A percentile compares a stretch with the other conserved stretches of the same genome.
These are phyloP conservation scores for Coemansia nantahalensis DNA, from an alignment of 192 early-diverging fungal genomes.

Conservation along the genomic window DNA sequence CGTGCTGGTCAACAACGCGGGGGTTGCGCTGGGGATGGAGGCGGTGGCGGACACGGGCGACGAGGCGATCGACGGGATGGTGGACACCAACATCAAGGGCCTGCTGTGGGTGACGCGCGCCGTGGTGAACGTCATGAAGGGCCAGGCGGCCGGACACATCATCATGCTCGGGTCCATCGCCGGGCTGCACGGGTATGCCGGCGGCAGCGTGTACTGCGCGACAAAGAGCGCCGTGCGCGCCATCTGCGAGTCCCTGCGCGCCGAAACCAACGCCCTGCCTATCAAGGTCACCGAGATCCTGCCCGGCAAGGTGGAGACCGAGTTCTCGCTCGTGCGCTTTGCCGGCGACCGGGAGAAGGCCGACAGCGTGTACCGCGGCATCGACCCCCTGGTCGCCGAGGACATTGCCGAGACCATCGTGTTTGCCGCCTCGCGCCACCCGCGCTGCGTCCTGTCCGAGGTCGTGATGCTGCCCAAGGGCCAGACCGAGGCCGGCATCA, in stretches of 20 bases:
- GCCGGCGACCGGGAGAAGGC: constrained; percentile 63
- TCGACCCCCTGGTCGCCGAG: constrained; percentile 63
- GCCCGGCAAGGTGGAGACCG: constrained; percentile 87
- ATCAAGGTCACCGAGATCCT: constrained; percentile 76
- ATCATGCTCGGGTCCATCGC: constrained; percentile 84
- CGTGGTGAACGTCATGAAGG: constrained; percentile 75
- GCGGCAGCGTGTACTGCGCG: constrained; percentile 80
- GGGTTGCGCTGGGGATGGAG: constrained; percentile 73
- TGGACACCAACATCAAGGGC: constrained; percentile 92
- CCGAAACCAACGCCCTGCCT: constrained; percentile 72
- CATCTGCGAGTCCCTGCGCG: constrained; percentile 68
- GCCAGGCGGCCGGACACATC: constrained; percentile 62
- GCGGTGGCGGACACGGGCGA: constrained; percentile 58
- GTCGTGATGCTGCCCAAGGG: constrained; percentile 37
- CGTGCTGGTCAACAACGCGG: constrained; percentile 90
- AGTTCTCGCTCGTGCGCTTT: constrained; percentile 84
- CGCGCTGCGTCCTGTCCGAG: constrained; percentile 36
- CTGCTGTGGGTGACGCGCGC: constrained; percentile 78
- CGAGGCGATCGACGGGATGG: constrained; percentile 71
- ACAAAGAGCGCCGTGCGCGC: constrained; percentile 82
- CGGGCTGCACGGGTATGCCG: constrained; percentile 60
- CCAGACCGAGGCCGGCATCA: constrained; percentile 28
- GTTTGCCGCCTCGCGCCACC: constrained; percentile 70
- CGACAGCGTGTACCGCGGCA: constrained; percentile 73
- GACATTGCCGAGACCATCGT: constrained; percentile 79